Percentiles rank a stretch among this genome's conserved stretches.
Conservation (phyloP, 2,329 filamentous ascomycete species). For the Fusarium stilboides region DNA sequence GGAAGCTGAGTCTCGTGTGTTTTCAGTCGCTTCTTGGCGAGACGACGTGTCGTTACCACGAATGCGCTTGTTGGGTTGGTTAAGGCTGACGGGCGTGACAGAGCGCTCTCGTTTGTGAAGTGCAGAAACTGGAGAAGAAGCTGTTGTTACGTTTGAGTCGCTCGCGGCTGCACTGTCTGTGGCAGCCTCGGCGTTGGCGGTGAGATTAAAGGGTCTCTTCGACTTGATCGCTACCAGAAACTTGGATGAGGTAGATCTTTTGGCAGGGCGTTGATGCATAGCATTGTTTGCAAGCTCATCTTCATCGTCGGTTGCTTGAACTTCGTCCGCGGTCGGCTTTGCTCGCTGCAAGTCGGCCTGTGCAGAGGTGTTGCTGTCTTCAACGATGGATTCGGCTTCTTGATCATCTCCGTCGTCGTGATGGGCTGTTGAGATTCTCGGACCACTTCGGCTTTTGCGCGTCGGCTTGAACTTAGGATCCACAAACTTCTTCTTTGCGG, state of each 20-base stretch:
- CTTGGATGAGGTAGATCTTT: background rate
- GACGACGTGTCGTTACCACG: background rate
- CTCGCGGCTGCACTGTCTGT: background rate
- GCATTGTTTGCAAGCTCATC: background rate
- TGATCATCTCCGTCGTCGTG: background rate
- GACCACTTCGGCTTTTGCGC: background rate
- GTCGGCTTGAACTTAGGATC: background rate
- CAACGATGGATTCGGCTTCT: background rate
- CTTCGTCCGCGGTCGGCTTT: background rate
- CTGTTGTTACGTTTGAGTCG: background rate
- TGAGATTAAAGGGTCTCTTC: background rate
- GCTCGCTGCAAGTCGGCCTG: background rate
- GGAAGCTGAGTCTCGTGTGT: background rate
- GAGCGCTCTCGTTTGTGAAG: constrained; percentile 11
- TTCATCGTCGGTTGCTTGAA: background rate
- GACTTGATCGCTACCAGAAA: background rate
- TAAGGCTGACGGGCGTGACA: background rate
- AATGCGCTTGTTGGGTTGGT: constrained; percentile 4
- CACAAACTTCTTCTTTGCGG: background rate
- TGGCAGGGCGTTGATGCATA: background rate
- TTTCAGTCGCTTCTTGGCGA: background rate
- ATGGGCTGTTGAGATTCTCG: background rate
- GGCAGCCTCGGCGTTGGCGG: background rate
- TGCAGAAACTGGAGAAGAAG: background rate
- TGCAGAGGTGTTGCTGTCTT: background rate